Base-by-base conservation (phyloP, 805 yeast genomes). In the Suhomyces pyralidae region DNA sequence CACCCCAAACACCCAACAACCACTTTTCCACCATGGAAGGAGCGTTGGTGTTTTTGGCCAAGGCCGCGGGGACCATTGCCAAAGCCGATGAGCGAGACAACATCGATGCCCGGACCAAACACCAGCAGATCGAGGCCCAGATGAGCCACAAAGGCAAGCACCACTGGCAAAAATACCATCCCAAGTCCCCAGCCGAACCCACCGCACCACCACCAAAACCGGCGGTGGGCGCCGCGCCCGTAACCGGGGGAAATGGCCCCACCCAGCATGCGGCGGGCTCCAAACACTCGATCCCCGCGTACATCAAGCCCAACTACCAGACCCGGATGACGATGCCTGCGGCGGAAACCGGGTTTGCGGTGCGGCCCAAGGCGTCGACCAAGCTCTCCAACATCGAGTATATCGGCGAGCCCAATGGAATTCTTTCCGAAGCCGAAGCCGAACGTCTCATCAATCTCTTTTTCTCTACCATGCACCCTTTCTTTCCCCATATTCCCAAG, bases 401-500 rank as follows among this genome's bases (percentile, higher is more conserved):
- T 58, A 85, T 89, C 46, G 86, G 88, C 3, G 68, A 67, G 0
- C 67, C 67, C n/a, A 66, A 69, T 43, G 81, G 81, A 20, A 76
- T 90, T 49, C 62, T 92, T 14, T 75, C 87, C 0, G 90, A 82
- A 56, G 64, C 61, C 0, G 90, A 86, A 61, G 90, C 92, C 2
- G 78, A 73, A 45, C 70, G 68, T 47, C 67, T 85, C 30, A 79
- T 88, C 24, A 74, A 78, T 38, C 65, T 83, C 50, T 92, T 88
- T 67, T 89, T 89, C 65, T 67, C 81, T 3, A 82, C 90, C 3
- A 81, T 92, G 84, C 96, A 90, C 67, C 97, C 97, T 2, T 92
- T 83, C 66, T 92, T 88, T 70, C 97, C 97, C 1, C 88, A 85
- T 63, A 79, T 93, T 40, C 97, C 97, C 0, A 73, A 77, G 28